phyloP scores from a whole-genome alignment of 352 stramenopile species.

The Phytophthora agathidicida region DNA sequence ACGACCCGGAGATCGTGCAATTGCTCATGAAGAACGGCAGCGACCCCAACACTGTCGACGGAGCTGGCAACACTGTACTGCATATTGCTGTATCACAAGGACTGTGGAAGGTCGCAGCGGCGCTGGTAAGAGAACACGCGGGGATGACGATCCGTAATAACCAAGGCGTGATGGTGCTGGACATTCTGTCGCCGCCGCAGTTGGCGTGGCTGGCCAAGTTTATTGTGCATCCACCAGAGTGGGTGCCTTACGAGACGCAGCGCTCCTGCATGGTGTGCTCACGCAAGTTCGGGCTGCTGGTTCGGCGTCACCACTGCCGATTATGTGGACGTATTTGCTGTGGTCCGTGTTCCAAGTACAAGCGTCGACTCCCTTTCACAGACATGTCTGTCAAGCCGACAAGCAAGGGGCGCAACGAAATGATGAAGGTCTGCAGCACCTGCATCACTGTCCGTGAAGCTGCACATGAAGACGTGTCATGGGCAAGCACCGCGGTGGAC shows the following conservation, averaged over 20 bases:
- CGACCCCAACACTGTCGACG: constrained; percentile 78
- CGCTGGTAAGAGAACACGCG: constrained; percentile 66
- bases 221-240: constrained; percentile 72
- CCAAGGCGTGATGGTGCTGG: constrained; percentile 71
- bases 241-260: constrained; percentile 68
- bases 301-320: constrained; percentile 82
- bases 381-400: constrained; percentile 46
- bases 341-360: constrained; percentile 79
- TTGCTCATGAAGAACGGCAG: constrained; percentile 79
- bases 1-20: constrained; percentile 72
- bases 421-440: constrained; percentile 75
- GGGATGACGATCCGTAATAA: constrained; percentile 82
- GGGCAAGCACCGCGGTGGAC: constrained; percentile 52
- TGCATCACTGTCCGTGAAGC: constrained; percentile 69
- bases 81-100: constrained; percentile 81
- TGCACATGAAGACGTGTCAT: constrained; percentile 58
- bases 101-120: constrained; percentile 75
- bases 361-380: constrained; percentile 65
- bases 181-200: constrained; percentile 73
- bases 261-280: constrained; percentile 79
- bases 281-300: constrained; percentile 68
- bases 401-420: constrained; percentile 48
- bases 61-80: constrained; percentile 74
- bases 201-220: constrained; percentile 84
- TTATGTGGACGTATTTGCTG: constrained; percentile 87